Evolutionary conservation across 352 stramenopile genomes (phyloP), one percentile per base, ranked within the genome.

Genomic region (Pythium chondricola): DNA sequence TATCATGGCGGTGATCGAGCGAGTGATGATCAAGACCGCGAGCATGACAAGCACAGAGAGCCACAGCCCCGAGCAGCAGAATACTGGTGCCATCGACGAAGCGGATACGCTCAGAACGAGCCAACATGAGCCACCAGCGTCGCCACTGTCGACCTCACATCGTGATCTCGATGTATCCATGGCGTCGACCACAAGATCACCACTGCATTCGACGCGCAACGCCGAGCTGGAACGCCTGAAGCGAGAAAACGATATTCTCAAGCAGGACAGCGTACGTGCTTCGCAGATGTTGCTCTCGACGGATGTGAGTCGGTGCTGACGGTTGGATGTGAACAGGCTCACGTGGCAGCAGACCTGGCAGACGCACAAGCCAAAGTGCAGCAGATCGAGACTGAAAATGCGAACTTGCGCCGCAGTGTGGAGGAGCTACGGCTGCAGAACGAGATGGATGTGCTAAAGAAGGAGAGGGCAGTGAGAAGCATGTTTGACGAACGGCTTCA

Each of bases 1-100:
- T 47, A 60, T 88, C n/a, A 85, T 85, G 69, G 44, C 48, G 0
- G 64, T 71, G n/a, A 86, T 88, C 36, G 74, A 88, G 42, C 66
- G 58, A 21, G 60, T 80, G 7, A 68, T 85, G 56, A 38, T 4
- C 33, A 52, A 43, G 10, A 58, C 52, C 3, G 36, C 53, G 7
- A 43, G n/a, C 14, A 14, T 46, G 5, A 24, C 47, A 56, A 55
- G 42, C 39, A 31, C 41, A 37, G 20, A 10, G 10, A 35, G 10
- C n/a, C 31, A 49, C n/a, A n/a, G n/a, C n/a, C n/a, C n/a, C n/a
- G n/a, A n/a, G n/a, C n/a, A n/a, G n/a, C n/a, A n/a, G n/a, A n/a
- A n/a, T n/a, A n/a, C n/a, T n/a, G n/a, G n/a, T n/a, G n/a, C n/a
- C n/a, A n/a, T n/a, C n/a, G n/a, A n/a, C n/a, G n/a, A n/a, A n/a